A percentile compares a stretch with the other conserved stretches of the same genome.
These are phyloP conservation scores for Pythium monospermum DNA, from an alignment of 352 stramenopile genomes.

Conservation along the genomic window DNA sequence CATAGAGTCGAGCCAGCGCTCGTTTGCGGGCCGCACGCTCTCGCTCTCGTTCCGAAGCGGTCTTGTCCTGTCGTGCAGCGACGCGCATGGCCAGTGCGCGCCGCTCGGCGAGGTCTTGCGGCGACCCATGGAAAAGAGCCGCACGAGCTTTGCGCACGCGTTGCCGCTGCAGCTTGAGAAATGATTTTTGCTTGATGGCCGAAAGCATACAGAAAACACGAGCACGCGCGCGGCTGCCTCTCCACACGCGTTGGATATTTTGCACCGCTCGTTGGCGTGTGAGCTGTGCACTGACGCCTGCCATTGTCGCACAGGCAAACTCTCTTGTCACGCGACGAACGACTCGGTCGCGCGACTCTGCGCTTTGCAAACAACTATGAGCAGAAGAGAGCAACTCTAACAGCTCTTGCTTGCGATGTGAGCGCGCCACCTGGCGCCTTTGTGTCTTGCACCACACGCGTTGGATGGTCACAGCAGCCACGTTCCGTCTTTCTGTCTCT, in stretches of 20 bases:
- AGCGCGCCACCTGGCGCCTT: not conserved
- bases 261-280: slow-evolving; percentile 26
- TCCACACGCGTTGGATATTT: slow-evolving; percentile 52
- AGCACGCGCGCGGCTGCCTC: slow-evolving; percentile 33
- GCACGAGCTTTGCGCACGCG: slow-evolving; percentile 27
- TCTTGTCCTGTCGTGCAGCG: slow-evolving; percentile 18
- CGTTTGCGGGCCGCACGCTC: slow-evolving; percentile 6
- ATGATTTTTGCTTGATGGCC: slow-evolving; percentile 20
- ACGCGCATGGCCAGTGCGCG: slow-evolving; percentile 22
- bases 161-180: slow-evolving; percentile 27
- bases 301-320: not conserved
- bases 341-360: not conserved
- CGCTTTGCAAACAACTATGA: not conserved
- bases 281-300: not conserved
- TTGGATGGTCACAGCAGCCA: slow-evolving; percentile 1
- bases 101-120: slow-evolving; percentile 13
- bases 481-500: not conserved
- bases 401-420: not conserved
- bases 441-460: not conserved
- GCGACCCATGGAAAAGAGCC: slow-evolving; percentile 26
- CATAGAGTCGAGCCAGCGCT: slow-evolving; percentile 7
- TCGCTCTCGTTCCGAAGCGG: not conserved
- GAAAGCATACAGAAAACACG: slow-evolving; percentile 23
- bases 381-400: not conserved
- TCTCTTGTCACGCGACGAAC: not conserved